These are phyloP conservation scores for Boletellus emodensis DNA, from an alignment of 768 basidiomycete genomes.

Conservation along the genomic window DNA sequence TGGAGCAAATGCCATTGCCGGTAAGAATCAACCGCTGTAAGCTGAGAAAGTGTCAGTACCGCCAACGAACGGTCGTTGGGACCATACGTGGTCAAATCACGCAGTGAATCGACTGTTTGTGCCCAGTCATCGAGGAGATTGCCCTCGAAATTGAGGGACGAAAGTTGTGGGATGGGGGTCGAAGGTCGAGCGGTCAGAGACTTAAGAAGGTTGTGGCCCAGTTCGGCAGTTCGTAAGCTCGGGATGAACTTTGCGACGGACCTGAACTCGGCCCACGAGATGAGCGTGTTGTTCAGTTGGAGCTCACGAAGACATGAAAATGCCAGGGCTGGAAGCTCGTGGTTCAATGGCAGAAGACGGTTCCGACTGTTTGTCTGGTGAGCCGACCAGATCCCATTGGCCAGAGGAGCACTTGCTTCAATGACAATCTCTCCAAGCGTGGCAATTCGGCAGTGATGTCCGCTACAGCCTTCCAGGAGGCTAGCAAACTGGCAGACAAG, in stretches of 20 bases:
- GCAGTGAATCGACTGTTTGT: constrained; percentile 43
- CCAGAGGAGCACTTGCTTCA: constrained; percentile 66
- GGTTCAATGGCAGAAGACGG: constrained; percentile 47
- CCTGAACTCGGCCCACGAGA: constrained; percentile 67
- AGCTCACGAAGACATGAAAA: constrained; percentile 59
- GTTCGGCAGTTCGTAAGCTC: constrained; percentile 51
- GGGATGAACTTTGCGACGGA: constrained; percentile 51
- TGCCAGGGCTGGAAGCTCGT: constrained; percentile 33
- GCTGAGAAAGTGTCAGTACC: constrained; percentile 30
- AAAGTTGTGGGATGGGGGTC: constrained; percentile 30
- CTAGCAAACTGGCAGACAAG: constrained; percentile 70
- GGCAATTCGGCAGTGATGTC: constrained; percentile 60
- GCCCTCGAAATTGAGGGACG: constrained; percentile 64
- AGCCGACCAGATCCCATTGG: constrained; percentile 13
- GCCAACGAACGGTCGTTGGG: background rate
- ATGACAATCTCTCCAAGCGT: constrained; percentile 55
- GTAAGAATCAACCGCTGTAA: constrained; percentile 64
- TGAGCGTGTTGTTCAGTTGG: constrained; percentile 69
- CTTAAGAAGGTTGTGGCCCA: constrained; percentile 64
- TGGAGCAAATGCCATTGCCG: constrained; percentile 52
- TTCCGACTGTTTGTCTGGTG: constrained; percentile 51
- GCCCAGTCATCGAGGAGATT: constrained; percentile 61
- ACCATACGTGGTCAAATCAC: constrained; percentile 43
- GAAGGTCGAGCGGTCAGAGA: constrained; percentile 24
- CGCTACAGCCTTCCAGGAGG: constrained; percentile 67